phyloP scores from a whole-genome alignment of 148 eudicot genomes.

The Fallopia convolvulus region DNA sequence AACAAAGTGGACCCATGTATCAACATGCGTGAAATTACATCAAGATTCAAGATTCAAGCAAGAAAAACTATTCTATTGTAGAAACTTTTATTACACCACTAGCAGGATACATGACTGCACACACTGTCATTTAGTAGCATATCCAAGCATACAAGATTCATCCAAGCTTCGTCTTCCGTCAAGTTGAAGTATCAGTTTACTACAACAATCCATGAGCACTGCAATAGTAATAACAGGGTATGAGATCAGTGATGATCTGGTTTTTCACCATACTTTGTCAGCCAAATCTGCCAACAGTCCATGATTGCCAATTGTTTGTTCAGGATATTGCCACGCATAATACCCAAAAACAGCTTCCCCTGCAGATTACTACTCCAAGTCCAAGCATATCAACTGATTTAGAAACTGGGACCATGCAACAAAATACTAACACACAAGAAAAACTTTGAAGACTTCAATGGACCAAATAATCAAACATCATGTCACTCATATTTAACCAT shows the following conservation, averaged over 20 bases:
- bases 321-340: neutral
- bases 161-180: neutral
- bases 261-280: neutral
- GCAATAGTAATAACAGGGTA: constrained; percentile 1
- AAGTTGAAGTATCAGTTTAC: neutral
- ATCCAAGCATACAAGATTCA: neutral
- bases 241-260: neutral
- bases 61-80: neutral
- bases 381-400: neutral
- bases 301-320: neutral
- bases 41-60: neutral
- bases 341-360: neutral
- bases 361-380: neutral
- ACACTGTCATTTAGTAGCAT: neutral
- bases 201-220: neutral
- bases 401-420: neutral
- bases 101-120: neutral
- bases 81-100: neutral
- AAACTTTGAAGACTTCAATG: too few species aligned
- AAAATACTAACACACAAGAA: neutral
- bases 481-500: neutral
- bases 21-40: neutral
- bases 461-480: too few species aligned
- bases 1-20: neutral
- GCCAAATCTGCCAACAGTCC: neutral